phyloP scores from a whole-genome alignment of 2,329 filamentous ascomycete species.

The Knoxdaviesia capensis region DNA sequence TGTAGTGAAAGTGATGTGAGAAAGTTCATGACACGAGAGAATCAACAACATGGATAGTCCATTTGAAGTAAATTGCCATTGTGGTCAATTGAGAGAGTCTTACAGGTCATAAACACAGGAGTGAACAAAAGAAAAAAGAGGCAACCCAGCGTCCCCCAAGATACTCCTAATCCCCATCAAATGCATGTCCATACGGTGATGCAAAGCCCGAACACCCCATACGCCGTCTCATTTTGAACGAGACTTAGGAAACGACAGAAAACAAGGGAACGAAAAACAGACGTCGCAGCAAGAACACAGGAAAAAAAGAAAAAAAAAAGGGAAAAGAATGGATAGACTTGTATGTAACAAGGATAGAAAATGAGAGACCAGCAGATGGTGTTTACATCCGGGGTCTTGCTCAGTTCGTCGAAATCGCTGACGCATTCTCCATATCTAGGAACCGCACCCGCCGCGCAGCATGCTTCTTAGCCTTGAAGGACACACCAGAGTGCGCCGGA shows the following conservation, averaged over 20 bases:
- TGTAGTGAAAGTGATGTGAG: too few relatives aligned
- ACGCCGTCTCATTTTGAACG: too few relatives aligned
- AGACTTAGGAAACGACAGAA: too few relatives aligned
- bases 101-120: neutral
- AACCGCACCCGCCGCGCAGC: constrained; percentile 18
- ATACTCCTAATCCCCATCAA: too few relatives aligned
- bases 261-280: too few relatives aligned
- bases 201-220: too few relatives aligned
- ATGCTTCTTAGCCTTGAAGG: constrained; percentile 8
- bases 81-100: too few relatives aligned
- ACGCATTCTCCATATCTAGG: constrained; percentile 11
- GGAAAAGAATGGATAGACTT: neutral
- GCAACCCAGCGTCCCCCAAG: neutral
- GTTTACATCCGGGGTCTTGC: constrained; percentile 10
- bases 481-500: constrained; percentile 3
- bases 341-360: neutral
- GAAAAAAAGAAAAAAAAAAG: neutral
- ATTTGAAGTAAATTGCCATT: too few relatives aligned
- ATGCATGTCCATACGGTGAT: too few relatives aligned
- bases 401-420: constrained; percentile 4
- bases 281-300: too few relatives aligned
- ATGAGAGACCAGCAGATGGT: neutral
- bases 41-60: too few relatives aligned
- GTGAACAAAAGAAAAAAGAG: neutral
- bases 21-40: too few relatives aligned